These are phyloP conservation scores for Pyrus communis DNA, from an alignment of 306 rosid genomes.

Conservation along the genomic window DNA sequence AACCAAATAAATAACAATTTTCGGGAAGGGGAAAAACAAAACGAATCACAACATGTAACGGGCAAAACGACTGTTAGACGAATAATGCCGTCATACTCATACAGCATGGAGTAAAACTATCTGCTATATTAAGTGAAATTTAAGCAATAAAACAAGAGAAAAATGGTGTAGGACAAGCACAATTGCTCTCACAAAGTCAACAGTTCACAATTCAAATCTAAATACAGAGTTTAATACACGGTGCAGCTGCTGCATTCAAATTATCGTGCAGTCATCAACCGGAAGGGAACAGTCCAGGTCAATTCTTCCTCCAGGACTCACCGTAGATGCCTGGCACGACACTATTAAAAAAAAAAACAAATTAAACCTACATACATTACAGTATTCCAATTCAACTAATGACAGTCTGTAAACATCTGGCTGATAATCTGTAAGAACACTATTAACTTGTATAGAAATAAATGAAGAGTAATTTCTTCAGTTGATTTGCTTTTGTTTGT, in stretches of 20 bases:
- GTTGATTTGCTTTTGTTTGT: not conserved
- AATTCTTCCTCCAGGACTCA: not conserved
- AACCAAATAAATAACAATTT: too few species aligned
- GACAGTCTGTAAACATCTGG: not conserved
- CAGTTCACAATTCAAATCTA: not conserved
- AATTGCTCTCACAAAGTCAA: not conserved
- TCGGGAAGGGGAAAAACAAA: not conserved
- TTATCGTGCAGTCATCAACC: not conserved
- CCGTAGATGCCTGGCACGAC: constrained; percentile 14
- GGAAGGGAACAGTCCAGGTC: not conserved
- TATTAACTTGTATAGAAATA: not conserved
- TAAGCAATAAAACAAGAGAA: not conserved
- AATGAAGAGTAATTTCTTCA: not conserved
- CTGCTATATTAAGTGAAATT: not conserved
- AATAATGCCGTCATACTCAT: not conserved
- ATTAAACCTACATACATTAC: too few species aligned
- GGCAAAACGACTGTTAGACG: not conserved
- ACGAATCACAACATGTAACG: not conserved
- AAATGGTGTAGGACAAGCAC: not conserved
- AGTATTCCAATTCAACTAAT: not conserved
- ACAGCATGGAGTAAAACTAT: not conserved
- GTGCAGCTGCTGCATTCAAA: not conserved
- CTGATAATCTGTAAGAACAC: not conserved
- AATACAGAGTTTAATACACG: not conserved
- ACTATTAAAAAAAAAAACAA: not conserved